Evolutionary conservation across 169 alveolate genomes (phyloP).

Genomic region (Amoebophrya sp.): DNA sequence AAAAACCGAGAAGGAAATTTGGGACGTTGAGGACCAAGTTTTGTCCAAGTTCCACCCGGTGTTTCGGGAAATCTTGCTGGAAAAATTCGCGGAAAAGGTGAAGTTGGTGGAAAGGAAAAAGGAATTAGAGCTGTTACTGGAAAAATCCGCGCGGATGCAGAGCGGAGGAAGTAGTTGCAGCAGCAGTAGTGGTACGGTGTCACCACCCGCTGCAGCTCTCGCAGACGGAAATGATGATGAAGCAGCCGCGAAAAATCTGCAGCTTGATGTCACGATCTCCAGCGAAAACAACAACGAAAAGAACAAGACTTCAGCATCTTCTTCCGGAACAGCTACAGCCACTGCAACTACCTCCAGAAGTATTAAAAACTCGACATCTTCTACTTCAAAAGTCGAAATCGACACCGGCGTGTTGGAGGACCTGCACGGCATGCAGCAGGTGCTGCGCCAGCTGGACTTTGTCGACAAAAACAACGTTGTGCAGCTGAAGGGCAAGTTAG

Average conservation of each 20-base stretch:
- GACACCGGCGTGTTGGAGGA: constrained; percentile 57
- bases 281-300: too few species aligned
- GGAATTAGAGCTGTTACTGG: neutral
- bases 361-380: too few species aligned
- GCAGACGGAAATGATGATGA: neutral
- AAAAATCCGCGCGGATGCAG: neutral
- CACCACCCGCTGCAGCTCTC: neutral
- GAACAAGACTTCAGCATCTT: too few species aligned
- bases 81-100: neutral
- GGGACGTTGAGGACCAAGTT: constrained; percentile 37
- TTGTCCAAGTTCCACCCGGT: neutral
- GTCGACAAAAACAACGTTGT: constrained; percentile 82
- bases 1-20: constrained; percentile 43
- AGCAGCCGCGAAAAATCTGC: too few species aligned
- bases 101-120: neutral
- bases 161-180: neutral
- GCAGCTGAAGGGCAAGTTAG: constrained; percentile 91
- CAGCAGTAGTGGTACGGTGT: neutral
- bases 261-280: too few species aligned
- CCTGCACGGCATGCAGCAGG: constrained; percentile 86
- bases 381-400: neutral
- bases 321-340: too few species aligned
- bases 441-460: constrained; percentile 76
- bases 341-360: too few species aligned
- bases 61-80: neutral